Evolutionary conservation across 805 yeast species (phyloP).

Genomic region (Spathaspora passalidarum): DNA sequence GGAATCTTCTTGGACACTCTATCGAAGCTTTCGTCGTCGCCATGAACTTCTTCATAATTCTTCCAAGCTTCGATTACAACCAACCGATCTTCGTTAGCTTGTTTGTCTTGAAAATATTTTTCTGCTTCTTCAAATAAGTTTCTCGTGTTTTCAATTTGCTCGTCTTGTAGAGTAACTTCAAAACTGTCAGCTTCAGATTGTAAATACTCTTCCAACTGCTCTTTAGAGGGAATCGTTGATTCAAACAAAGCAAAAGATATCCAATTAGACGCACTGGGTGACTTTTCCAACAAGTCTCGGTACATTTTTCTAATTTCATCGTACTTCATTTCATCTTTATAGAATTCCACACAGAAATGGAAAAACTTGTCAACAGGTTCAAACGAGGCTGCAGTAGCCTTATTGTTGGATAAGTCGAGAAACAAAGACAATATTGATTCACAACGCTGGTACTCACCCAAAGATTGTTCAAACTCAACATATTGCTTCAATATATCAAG

Average conservation of each 20-base stretch:
- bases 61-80: constrained; percentile 58
- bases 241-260: constrained; percentile 71
- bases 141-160: constrained; percentile 52
- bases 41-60: constrained; percentile 64
- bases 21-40: constrained; percentile 37
- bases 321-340: constrained; percentile 58
- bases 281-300: constrained; percentile 32
- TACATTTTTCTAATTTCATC: constrained; percentile 52
- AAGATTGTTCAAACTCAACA: constrained; percentile 61
- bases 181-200: constrained; percentile 49
- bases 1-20: constrained; percentile 52
- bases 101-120: constrained; percentile 33
- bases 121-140: constrained; percentile 55
- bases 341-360: constrained; percentile 50
- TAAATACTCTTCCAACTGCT: constrained; percentile 44
- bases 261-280: constrained; percentile 41
- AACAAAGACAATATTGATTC: constrained; percentile 60
- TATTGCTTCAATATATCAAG: constrained; percentile 55
- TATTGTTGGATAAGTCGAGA: constrained; percentile 22
- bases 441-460: constrained; percentile 71
- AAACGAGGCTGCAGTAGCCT: constrained; percentile 27
- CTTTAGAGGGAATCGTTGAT: constrained; percentile 56
- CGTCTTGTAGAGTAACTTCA: constrained; percentile 48
- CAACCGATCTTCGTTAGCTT: constrained; percentile 43
- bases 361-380: constrained; percentile 19